Percentiles rank a stretch among this genome's conserved stretches.
Evolutionary conservation across 306 rosid genomes (phyloP).

Genomic region (Lagenaria siceraria): DNA sequence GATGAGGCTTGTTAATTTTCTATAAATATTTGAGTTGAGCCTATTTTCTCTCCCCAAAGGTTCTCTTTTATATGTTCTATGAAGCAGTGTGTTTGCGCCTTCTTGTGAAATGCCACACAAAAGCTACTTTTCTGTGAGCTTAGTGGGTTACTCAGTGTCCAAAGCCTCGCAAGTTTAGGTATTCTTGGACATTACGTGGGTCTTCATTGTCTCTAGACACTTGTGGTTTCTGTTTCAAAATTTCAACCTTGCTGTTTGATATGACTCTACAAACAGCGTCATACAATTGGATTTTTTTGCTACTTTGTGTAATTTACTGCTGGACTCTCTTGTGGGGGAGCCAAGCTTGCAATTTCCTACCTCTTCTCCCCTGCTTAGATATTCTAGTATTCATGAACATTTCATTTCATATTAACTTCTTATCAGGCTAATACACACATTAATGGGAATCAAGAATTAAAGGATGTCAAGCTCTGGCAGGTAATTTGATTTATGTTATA

Average conservation of each 20-base stretch:
- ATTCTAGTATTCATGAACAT: neutral
- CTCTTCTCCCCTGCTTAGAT: neutral
- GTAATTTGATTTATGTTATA: conserved; percentile 26
- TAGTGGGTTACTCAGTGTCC: neutral
- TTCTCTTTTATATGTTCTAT: neutral
- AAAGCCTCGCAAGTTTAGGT: neutral
- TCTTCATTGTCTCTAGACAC: neutral
- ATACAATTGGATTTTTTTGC: neutral
- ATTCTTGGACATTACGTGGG: neutral
- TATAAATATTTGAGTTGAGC: neutral
- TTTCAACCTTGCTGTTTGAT: neutral
- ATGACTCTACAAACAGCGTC: neutral
- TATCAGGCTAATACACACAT: conserved; percentile 88
- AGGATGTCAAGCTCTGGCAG: conserved; percentile 98
- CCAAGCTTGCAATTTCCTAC: neutral
- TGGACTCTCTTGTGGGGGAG: neutral
- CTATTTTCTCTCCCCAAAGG: neutral
- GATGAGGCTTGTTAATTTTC: neutral
- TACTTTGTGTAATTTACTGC: neutral
- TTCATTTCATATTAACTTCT: conserved; percentile 4
- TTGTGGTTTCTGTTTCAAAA: neutral
- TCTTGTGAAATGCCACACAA: neutral
- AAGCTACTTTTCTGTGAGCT: neutral
- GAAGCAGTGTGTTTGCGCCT: neutral
- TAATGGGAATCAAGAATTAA: conserved; percentile 66